phyloP scores from a whole-genome alignment of 2,329 filamentous ascomycete species.

The Trichoderma sp. region DNA sequence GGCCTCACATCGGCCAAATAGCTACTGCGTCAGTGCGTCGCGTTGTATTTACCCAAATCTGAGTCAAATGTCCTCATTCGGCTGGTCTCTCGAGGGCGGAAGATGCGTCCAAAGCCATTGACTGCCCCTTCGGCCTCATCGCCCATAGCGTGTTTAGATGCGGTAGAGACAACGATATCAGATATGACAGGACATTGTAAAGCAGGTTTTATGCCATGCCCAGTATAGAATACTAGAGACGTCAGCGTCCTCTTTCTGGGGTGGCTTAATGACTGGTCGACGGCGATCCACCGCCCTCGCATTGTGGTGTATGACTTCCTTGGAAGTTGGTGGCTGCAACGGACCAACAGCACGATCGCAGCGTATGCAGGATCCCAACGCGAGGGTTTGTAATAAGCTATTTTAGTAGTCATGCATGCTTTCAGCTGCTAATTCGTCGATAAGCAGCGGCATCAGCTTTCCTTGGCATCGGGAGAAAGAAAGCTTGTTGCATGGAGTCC shows the following conservation, averaged over 20 bases:
- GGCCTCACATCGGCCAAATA: neutral
- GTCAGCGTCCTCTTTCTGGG: neutral
- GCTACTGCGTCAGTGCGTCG: neutral
- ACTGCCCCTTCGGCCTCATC: neutral
- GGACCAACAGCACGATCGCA: neutral
- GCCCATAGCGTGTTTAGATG: neutral
- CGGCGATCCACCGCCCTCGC: conserved; percentile 15
- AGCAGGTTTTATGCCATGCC: neutral
- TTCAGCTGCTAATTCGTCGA: neutral
- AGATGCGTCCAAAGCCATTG: neutral
- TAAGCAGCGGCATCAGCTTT: neutral
- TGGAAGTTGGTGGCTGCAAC: neutral
- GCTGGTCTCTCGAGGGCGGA: neutral
- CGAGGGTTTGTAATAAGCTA: neutral
- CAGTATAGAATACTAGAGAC: neutral
- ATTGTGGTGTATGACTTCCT: neutral
- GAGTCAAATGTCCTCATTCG: neutral
- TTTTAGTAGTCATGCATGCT: neutral
- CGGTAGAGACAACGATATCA: neutral
- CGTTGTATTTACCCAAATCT: neutral
- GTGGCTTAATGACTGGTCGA: neutral
- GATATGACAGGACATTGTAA: neutral
- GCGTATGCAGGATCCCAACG: neutral
- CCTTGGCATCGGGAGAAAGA: neutral
- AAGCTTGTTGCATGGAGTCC: neutral